phyloP scores from a whole-genome alignment of 257 asterid species.

The Handroanthus guayacan region DNA sequence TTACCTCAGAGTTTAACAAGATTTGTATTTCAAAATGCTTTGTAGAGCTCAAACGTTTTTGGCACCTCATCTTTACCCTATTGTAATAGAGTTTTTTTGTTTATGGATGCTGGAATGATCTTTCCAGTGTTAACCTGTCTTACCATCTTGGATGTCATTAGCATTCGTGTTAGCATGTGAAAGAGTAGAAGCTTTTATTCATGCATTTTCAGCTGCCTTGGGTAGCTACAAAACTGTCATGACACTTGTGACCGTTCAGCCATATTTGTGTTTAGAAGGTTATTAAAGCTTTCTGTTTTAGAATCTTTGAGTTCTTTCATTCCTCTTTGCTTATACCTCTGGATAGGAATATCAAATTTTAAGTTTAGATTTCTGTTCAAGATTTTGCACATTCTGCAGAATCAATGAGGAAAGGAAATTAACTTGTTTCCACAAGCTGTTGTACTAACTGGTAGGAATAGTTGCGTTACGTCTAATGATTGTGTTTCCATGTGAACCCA shows the following conservation, averaged over 20 bases:
- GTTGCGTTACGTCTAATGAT: not conserved
- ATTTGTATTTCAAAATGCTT: slow-evolving; percentile 15
- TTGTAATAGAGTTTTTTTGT: slow-evolving; percentile 1
- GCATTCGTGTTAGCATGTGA: not conserved
- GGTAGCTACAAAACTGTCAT: slow-evolving; percentile 9
- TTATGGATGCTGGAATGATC: slow-evolving; percentile 23
- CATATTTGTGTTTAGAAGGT: not conserved
- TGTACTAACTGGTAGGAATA: no score
- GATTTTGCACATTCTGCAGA: not conserved
- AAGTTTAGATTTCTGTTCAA: not conserved
- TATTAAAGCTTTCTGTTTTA: not conserved
- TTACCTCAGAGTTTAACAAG: slow-evolving; percentile 7
- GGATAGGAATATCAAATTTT: not conserved
- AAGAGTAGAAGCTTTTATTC: not conserved
- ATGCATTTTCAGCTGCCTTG: not conserved
- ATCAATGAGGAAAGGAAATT: not conserved
- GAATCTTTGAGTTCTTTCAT: not conserved
- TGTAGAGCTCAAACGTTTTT: not conserved
- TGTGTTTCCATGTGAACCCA: slow-evolving; percentile 3
- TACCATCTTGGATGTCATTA: not conserved
- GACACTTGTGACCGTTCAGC: not conserved
- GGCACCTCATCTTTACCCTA: slow-evolving; percentile 6
- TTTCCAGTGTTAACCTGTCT: slow-evolving; percentile 14
- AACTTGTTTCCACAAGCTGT: not conserved
- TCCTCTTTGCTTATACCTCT: not conserved